Evolutionary conservation across 108 stramenopile genomes (phyloP).

Genomic region (Pseudonitzschia multiseries): DNA sequence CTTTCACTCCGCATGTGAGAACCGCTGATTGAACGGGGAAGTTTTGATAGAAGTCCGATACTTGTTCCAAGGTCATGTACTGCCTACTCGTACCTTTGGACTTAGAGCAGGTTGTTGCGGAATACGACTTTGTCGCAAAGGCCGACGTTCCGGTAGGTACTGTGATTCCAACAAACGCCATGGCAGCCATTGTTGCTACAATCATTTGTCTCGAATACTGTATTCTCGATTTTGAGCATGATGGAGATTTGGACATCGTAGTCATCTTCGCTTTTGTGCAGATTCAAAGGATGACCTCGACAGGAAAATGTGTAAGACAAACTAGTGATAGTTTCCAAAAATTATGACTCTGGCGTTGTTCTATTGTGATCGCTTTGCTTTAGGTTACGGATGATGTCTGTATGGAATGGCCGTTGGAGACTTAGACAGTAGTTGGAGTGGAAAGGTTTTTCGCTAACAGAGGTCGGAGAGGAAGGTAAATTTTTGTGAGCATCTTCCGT

Average conservation of each 20-base stretch:
- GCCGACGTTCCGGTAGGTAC: background rate
- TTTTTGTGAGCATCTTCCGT: background rate
- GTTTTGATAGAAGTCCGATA: constrained; percentile 28
- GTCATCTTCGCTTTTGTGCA: background rate
- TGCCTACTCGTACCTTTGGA: background rate
- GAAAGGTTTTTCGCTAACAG: background rate
- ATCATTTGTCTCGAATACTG: background rate
- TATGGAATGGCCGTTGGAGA: background rate
- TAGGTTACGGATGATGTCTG: background rate
- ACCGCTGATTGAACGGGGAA: constrained; percentile 32
- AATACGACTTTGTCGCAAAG: background rate
- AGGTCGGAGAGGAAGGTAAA: background rate
- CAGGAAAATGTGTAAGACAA: background rate
- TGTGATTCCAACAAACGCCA: background rate
- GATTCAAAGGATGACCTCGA: background rate
- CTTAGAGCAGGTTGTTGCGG: background rate
- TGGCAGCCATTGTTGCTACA: background rate
- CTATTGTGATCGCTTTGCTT: background rate
- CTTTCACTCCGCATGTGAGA: constrained; percentile 39
- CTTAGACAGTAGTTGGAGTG: background rate
- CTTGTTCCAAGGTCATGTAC: constrained; percentile 5
- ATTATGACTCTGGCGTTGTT: no score
- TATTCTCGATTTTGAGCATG: background rate
- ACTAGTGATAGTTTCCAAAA: background rate
- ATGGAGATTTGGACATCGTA: background rate